A percentile compares a stretch with the other conserved stretches of the same genome.
Evolutionary conservation across 306 rosid species (phyloP).

Genomic region (Prunus armeniaca): DNA sequence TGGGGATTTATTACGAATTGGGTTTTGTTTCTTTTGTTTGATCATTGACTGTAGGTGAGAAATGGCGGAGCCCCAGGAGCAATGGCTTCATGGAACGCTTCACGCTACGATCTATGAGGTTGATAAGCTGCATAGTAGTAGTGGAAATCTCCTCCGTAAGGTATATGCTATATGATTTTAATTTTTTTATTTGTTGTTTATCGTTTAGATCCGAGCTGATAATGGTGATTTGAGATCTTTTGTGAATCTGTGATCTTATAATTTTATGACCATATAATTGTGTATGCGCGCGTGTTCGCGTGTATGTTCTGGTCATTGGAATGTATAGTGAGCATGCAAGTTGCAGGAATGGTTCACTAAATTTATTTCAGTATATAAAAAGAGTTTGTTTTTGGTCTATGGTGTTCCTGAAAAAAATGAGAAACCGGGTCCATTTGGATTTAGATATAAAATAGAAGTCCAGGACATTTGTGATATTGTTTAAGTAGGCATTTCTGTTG

Average conservation of each 20-base stretch:
- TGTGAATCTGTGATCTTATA: not conserved
- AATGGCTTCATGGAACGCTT: conserved; percentile 82
- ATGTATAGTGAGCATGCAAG: not conserved
- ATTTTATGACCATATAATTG: not conserved
- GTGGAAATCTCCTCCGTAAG: conserved; percentile 58
- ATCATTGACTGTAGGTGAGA: conserved; percentile 50
- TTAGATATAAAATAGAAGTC: not conserved
- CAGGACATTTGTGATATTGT: not conserved
- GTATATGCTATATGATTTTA: conserved; percentile 27
- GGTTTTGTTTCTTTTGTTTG: conserved; percentile 11
- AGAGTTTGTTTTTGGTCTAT: not conserved
- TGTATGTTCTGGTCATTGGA: not conserved
- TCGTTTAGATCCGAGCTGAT: conserved; percentile 3
- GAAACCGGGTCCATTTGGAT: not conserved
- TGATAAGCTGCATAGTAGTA: conserved; percentile 44
- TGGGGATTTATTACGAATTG: conserved; percentile 26
- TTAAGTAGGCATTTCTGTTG: not conserved
- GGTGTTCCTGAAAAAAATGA: not conserved
- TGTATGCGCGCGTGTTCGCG: not conserved
- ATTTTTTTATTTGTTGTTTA: not conserved
- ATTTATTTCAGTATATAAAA: not conserved
- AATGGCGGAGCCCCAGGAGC: conserved; percentile 52
- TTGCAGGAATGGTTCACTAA: not conserved
- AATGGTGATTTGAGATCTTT: not conserved
- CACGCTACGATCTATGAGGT: conserved; percentile 86